Percentiles rank a stretch among this genome's conserved stretches.
Conservation (phyloP, 306 rosid genomes). For the Lathyrus aphaca region DNA sequence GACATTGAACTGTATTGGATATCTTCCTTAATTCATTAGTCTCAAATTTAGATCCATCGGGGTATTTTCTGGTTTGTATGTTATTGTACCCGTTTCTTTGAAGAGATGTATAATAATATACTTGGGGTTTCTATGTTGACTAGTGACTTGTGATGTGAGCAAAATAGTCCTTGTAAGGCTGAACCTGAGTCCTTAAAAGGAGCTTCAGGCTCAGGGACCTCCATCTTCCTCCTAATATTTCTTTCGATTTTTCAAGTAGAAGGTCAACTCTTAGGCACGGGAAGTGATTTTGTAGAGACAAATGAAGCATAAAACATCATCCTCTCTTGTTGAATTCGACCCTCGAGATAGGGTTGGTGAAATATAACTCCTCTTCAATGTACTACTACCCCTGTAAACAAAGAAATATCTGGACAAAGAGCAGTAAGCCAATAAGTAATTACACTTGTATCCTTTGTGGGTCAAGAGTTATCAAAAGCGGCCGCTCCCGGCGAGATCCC, state of each 20-base stretch:
- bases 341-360: slow-evolving; percentile 7
- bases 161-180: neutral
- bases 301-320: neutral
- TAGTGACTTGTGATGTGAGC: neutral
- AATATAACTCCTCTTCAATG: slow-evolving; percentile 5
- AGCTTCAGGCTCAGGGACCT: slow-evolving; percentile 1
- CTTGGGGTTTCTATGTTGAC: neutral
- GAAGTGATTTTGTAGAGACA: neutral
- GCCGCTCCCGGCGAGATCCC: too few relatives aligned
- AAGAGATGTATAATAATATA: neutral
- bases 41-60: neutral
- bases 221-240: neutral
- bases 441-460: neutral
- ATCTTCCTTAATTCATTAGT: neutral
- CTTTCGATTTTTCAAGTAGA: neutral
- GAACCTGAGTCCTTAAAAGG: neutral
- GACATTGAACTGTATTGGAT: neutral
- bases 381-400: neutral
- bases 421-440: neutral
- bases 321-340: neutral
- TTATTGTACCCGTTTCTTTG: neutral
- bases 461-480: too few relatives aligned
- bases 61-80: neutral
- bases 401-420: neutral
- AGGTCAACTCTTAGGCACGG: neutral